phyloP scores from a whole-genome alignment of 345 rosid species.

The Ailanthus altissimus region DNA sequence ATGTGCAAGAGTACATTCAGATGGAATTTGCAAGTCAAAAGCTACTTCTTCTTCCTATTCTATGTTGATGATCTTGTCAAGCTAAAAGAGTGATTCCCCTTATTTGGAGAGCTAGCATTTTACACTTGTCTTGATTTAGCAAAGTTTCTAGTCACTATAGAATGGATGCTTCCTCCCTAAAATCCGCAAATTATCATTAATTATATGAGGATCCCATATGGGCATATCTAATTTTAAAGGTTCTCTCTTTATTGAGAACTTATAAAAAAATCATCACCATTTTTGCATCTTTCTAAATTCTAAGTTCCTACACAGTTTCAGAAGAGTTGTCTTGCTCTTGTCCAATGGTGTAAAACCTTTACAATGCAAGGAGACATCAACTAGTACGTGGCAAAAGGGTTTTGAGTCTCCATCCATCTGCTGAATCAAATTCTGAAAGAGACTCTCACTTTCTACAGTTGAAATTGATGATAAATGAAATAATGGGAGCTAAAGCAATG shows the following conservation, averaged over 20 bases:
- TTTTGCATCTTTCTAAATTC: neutral
- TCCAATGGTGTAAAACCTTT: too few relatives aligned
- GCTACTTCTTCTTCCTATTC: neutral
- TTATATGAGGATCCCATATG: neutral
- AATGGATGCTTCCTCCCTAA: neutral
- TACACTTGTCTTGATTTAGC: neutral
- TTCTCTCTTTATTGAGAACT: neutral
- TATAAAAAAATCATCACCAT: neutral
- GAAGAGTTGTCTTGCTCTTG: too few relatives aligned
- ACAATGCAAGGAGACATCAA: too few relatives aligned
- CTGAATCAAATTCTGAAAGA: constrained; percentile 9
- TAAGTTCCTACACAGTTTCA: neutral
- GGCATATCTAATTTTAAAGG: neutral
- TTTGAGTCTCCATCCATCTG: constrained; percentile 8
- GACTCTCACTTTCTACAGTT: constrained; percentile 1
- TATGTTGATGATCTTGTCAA: neutral
- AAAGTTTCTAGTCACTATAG: neutral
- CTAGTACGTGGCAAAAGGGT: constrained; percentile 4
- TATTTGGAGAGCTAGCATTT: neutral
- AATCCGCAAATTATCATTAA: neutral
- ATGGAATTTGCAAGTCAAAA: neutral
- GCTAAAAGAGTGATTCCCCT: neutral
- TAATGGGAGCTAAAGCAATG: neutral
- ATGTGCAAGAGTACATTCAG: too few relatives aligned
- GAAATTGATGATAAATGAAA: neutral